Base-by-base conservation (phyloP, 805 yeast genomes). In the Wickerhamomyces tratensis region DNA sequence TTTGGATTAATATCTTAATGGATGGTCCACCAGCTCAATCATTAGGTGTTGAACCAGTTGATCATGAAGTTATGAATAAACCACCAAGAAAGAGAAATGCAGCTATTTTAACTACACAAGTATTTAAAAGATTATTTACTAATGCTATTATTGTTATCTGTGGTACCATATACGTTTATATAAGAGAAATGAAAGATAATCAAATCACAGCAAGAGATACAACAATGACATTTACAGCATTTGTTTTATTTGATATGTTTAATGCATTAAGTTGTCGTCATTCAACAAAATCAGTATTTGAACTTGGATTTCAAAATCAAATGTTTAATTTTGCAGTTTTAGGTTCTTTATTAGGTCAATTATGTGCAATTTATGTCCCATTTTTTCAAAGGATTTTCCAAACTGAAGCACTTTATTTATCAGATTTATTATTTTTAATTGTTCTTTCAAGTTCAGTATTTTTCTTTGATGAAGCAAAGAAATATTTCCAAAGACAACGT, bases 1-100 rank as follows among this genome's bases (percentile, higher is more conserved):
- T 91, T 54, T 91, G 98, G 97, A 91, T 91, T 60, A 91, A 91
- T 61, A 93, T 91, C 48, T 72, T 91, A 44, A 91, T 91, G 98
- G 98, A 91, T 66, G 98, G 98, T 1, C 98, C 98, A 10, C 98
- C 98, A 5, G 98, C 98, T 2, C 98, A 91, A 66, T 85, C 95
- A 0, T 69, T 91, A 37, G 98, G 98, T 45, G 98, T 93, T 31
- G 98, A 91, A 64, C 95, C 96, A 1, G 98, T 91, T 12, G 98
- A 91, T 57, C 88, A 84, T 47, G 95, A 84, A 59, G 96, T 91
- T 35, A 89, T 91, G 97, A 78, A 75, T 48, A 85, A 83, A 58
- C 97, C 98, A n/a, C 98, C 98, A 42, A 79, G 99, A 64, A 74
- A 79, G 41, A 79, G 97, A 59, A 71, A 76, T 43, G 98, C 91